Percentiles rank a stretch among this genome's conserved stretches.
These are phyloP conservation scores for Fonsecaea pedrosoi DNA, from an alignment of 2,329 filamentous ascomycete genomes.

Conservation along the genomic window DNA sequence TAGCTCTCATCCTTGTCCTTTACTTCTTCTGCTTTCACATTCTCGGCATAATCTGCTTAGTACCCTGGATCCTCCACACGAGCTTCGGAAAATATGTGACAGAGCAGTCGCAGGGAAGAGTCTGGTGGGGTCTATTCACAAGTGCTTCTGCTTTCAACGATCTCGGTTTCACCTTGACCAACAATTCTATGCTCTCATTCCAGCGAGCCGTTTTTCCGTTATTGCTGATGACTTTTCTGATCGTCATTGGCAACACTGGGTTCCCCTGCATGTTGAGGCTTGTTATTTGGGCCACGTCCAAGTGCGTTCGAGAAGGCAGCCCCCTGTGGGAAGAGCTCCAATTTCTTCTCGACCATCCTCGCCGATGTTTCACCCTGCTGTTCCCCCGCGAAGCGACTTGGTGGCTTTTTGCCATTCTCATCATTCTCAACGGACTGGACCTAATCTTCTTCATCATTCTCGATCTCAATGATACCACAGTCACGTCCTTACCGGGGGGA, in stretches of 20 bases:
- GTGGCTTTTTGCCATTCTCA: constrained; percentile 90
- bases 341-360: constrained; percentile 91
- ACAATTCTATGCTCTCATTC: constrained; percentile 79
- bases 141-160: constrained; percentile 90
- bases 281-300: constrained; percentile 82
- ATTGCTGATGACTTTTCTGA: constrained; percentile 50
- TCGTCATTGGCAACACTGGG: constrained; percentile 49
- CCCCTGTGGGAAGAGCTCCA: constrained; percentile 86
- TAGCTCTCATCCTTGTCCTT: constrained; percentile 75
- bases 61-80: constrained; percentile 79
- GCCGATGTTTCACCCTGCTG: constrained; percentile 92
- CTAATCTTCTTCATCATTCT: constrained; percentile 90
- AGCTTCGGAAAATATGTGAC: constrained; percentile 71
- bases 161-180: constrained; percentile 88
- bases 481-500: constrained; percentile 72
- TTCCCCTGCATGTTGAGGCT: constrained; percentile 72
- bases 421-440: constrained; percentile 82
- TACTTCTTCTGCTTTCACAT: constrained; percentile 88
- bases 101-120: constrained; percentile 65
- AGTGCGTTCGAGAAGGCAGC: constrained; percentile 68
- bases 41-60: constrained; percentile 73
- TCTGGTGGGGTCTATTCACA: constrained; percentile 94
- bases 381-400: constrained; percentile 91
- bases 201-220: constrained; percentile 52
- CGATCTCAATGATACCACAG: constrained; percentile 76